Base-by-base conservation (phyloP, 1,139 yeast genomes). In the Scheffersomyces parashehatae region DNA sequence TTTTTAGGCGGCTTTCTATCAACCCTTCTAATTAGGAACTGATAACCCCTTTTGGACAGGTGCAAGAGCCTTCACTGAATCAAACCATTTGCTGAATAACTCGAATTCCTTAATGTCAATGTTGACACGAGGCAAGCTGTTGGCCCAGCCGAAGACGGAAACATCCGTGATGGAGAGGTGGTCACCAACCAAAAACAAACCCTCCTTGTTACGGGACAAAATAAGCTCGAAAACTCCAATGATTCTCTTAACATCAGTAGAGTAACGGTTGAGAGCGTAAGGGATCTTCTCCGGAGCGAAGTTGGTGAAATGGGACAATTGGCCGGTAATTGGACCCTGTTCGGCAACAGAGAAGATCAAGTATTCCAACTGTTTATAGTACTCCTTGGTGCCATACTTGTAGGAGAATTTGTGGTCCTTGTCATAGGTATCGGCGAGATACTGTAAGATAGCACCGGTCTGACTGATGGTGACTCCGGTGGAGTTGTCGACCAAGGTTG, bases 241-340 rank as follows among this genome's bases (percentile, higher is more conserved):
- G 35, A 81, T 67, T 50, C 87, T 67, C 39, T 70, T 65, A 8
- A 81, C 73, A 52, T 82, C 87, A 20, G 65, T 68, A 11, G 54
- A 46, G 55, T 75, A 83, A 46, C 87, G 68, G 29, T 72, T 63
- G 42, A 75, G 73, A n/a, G 72, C 86, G 51, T 77, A 79, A 28
- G 73, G 79, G 35, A 77, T 58, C 52, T 78, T 70, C 44, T 73
- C 84, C 0, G 65, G 60, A 3, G 83, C 80, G 52, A 43, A 71
- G 3, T 54, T 33, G 4, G 44, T 41, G 56, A 80, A 82, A 56
- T 77, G 82, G 49, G 64, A 61, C 31, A 77, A 79, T 55, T 81
- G 85, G 9, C 86, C 85, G 51, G 75, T 81, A 73, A 77, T 77
- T 44, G 87, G 85, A 20, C 85, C 83, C 39, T 78, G 64, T 5